Conservation (phyloP, 140 eudicot genomes). For the Cichorium intybus region DNA sequence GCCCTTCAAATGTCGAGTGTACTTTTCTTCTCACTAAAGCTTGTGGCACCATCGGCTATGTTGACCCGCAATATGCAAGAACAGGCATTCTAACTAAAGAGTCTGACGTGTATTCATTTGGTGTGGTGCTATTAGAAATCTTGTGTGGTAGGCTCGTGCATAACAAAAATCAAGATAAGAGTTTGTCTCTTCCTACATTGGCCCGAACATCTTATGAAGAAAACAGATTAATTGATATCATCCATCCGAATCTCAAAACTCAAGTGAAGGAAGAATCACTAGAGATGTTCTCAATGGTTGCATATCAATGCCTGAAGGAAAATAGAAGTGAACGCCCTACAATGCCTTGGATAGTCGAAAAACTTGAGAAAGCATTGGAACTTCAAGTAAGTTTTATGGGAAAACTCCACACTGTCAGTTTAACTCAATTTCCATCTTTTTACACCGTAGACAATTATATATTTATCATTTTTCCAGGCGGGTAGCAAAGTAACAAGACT, state of each 20-base stretch:
- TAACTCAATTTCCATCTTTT: neutral
- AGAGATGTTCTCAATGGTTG: neutral
- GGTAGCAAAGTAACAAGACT: too few relatives aligned
- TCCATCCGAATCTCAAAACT: neutral
- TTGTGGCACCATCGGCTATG: neutral
- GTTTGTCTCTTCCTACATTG: neutral
- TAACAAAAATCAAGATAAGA: neutral
- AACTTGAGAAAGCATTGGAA: neutral
- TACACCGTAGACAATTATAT: neutral
- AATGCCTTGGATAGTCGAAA: neutral
- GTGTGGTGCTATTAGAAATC: neutral
- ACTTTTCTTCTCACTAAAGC: neutral
- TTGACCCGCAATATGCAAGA: neutral
- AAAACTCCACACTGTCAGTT: neutral
- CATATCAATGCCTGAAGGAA: neutral
- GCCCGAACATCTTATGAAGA: neutral
- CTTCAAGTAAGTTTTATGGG: neutral
- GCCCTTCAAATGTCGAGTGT: neutral
- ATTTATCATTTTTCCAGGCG: too few relatives aligned
- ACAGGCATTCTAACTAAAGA: neutral
- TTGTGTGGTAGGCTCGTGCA: neutral
- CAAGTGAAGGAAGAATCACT: neutral
- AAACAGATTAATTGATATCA: neutral
- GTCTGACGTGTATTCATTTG: neutral
- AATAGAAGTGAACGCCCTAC: neutral